Conservation (phyloP, 371 early-diverging fungal species). For the Lichtheimia ornata region DNA sequence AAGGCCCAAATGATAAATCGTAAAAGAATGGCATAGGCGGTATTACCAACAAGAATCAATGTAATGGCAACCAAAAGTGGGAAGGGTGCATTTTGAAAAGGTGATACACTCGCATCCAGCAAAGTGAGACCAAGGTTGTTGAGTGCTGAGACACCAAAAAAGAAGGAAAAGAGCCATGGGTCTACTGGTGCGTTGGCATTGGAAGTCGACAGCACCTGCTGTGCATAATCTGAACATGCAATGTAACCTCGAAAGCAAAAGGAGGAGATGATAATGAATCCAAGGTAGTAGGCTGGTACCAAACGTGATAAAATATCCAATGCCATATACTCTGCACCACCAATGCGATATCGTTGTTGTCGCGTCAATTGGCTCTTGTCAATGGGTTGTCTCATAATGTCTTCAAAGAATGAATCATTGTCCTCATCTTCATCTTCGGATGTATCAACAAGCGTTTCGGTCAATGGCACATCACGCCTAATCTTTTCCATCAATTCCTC, state of each 20-base stretch:
- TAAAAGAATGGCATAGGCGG: conserved; percentile 44
- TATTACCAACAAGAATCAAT: conserved; percentile 45
- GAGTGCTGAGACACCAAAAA: conserved; percentile 34
- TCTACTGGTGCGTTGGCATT: conserved; percentile 34
- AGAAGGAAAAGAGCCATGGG: conserved; percentile 50
- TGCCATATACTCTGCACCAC: conserved; percentile 51
- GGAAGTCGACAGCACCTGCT: conserved; percentile 30
- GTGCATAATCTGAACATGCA: conserved; percentile 33
- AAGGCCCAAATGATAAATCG: conserved; percentile 45
- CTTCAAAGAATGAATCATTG: conserved; percentile 27
- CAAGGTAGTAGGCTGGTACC: conserved; percentile 41
- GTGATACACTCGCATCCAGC: conserved; percentile 43
- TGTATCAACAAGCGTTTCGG: conserved; percentile 10
- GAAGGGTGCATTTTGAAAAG: conserved; percentile 44
- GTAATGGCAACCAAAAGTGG: conserved; percentile 36
- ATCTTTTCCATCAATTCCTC: conserved; percentile 31
- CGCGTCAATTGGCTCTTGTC: conserved; percentile 46
- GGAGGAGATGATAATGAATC: conserved; percentile 27
- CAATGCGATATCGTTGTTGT: conserved; percentile 44
- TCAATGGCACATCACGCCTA: conserved; percentile 1
- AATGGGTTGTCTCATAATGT: conserved; percentile 41
- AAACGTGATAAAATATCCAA: conserved; percentile 36
- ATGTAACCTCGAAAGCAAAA: conserved; percentile 36
- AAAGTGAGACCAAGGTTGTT: conserved; percentile 45
- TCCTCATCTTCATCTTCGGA: conserved; percentile 18